Percentiles rank a stretch among this genome's conserved stretches.
These are phyloP conservation scores for Boechera stricta DNA, from an alignment of 345 rosid genomes.

Conservation along the genomic window DNA sequence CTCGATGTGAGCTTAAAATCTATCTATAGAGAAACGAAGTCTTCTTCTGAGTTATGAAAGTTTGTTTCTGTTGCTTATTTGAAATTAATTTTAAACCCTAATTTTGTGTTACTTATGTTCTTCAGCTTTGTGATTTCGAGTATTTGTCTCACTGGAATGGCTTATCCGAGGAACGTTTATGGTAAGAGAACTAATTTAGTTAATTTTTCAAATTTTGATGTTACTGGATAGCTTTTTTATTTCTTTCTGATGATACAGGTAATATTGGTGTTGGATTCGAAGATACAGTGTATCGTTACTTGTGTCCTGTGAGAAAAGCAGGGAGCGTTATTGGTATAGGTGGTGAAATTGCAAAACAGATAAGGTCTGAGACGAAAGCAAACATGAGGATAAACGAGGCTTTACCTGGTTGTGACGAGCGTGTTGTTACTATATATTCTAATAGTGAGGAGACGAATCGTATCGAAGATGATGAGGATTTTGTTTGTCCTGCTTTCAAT, in stretches of 20 bases:
- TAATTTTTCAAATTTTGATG: slow-evolving; percentile 34
- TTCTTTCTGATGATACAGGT: slow-evolving; percentile 49
- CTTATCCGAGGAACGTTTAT: slow-evolving; percentile 50
- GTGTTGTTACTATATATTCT: slow-evolving; percentile 64
- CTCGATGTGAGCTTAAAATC: slow-evolving; percentile 2
- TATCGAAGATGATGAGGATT: slow-evolving; percentile 51
- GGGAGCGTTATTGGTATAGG: slow-evolving; percentile 76
- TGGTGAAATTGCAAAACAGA: slow-evolving; percentile 67
- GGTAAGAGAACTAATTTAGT: slow-evolving; percentile 50
- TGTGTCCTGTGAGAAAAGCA: slow-evolving; percentile 61
- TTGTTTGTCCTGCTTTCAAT: slow-evolving; percentile 67
- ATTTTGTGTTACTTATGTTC: slow-evolving; percentile 10
- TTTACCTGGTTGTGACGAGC: slow-evolving; percentile 63
- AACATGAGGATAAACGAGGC: slow-evolving; percentile 62
- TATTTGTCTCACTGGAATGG: slow-evolving; percentile 46
- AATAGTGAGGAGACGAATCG: slow-evolving; percentile 60
- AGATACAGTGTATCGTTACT: slow-evolving; percentile 66
- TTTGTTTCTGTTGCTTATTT: slow-evolving; percentile 4
- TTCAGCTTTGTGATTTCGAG: slow-evolving; percentile 29
- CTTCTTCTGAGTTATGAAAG: not conserved
- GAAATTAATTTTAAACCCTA: slow-evolving; percentile 12
- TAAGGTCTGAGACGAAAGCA: slow-evolving; percentile 61
- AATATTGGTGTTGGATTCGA: slow-evolving; percentile 51
- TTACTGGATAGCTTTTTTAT: slow-evolving; percentile 24
- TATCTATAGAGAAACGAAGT: not conserved